A percentile compares a stretch with the other conserved stretches of the same genome.
These are phyloP conservation scores for Yamadazyma trypodendri DNA, from an alignment of 1,139 yeast species.

Conservation along the genomic window DNA sequence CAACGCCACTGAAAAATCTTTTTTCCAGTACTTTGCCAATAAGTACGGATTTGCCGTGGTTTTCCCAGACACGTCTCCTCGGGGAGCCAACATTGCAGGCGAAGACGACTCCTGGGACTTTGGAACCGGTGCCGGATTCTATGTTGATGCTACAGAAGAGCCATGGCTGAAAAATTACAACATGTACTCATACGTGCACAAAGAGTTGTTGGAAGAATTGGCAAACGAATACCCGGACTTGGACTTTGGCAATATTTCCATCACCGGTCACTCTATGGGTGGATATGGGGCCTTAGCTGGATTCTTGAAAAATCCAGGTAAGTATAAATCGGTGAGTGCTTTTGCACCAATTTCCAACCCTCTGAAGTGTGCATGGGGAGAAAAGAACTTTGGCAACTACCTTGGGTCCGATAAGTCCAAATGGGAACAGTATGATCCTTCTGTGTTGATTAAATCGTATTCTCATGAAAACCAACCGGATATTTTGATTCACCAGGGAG, in stretches of 20 bases:
- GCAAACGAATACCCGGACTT: constrained; percentile 47
- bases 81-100: constrained; percentile 82
- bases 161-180: constrained; percentile 74
- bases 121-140: constrained; percentile 95
- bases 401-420: constrained; percentile 57
- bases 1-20: constrained; percentile 94
- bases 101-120: constrained; percentile 87
- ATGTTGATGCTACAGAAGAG: constrained; percentile 74
- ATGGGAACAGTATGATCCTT: constrained; percentile 83
- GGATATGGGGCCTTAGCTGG: constrained; percentile 91
- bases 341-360: constrained; percentile 92
- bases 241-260: constrained; percentile 60
- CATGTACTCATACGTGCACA: constrained; percentile 82
- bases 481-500: constrained; percentile 84
- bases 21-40: constrained; percentile 77
- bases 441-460: constrained; percentile 61
- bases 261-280: constrained; percentile 98
- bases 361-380: constrained; percentile 72
- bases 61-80: constrained; percentile 95
- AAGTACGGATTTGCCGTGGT: constrained; percentile 83
- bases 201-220: constrained; percentile 63
- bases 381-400: constrained; percentile 77
- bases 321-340: constrained; percentile 81
- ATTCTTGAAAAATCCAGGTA: constrained; percentile 69
- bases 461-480: constrained; percentile 49